Percentiles rank a stretch among this genome's conserved stretches.
Conservation (phyloP, 306 rosid genomes). For the Castanopsis chinensis region DNA sequence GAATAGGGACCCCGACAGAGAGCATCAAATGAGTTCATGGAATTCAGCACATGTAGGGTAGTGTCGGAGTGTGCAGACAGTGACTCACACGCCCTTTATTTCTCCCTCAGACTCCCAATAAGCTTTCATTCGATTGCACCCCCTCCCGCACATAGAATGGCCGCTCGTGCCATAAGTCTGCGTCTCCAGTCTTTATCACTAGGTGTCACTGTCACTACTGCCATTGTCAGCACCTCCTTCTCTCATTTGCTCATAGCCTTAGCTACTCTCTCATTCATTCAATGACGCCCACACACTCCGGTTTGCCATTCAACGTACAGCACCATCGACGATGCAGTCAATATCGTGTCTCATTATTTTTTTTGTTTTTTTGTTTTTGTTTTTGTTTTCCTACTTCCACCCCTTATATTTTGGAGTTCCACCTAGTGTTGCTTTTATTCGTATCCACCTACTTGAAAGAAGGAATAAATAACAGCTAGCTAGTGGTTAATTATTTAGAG, state of each 20-base stretch:
- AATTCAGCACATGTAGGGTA: neutral
- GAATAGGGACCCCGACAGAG: neutral
- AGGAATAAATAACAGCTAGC: no score
- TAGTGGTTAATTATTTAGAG: no score
- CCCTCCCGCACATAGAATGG: slow-evolving; percentile 28
- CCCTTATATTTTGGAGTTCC: neutral
- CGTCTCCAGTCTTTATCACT: no score
- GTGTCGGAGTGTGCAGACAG: neutral
- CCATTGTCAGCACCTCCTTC: slow-evolving; percentile 5
- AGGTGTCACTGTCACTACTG: slow-evolving; percentile 3
- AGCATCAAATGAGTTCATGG: neutral
- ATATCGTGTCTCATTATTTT: slow-evolving; percentile 1
- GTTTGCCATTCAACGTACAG: slow-evolving; percentile 89
- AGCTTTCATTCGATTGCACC: slow-evolving; percentile 34
- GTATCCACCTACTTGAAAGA: neutral
- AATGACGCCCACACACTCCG: slow-evolving; percentile 66
- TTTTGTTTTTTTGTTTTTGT: neutral
- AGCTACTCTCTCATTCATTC: slow-evolving; percentile 12
- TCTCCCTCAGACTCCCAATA: slow-evolving; percentile 10
- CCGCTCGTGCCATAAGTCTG: slow-evolving; percentile 13
- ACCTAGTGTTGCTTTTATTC: neutral
- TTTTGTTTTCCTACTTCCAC: neutral
- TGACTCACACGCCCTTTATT: neutral
- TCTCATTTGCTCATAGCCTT: no score
- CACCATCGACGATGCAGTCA: slow-evolving; percentile 56